Conservation (phyloP, 179 eudicot genomes). For the Spergularia azorica region DNA sequence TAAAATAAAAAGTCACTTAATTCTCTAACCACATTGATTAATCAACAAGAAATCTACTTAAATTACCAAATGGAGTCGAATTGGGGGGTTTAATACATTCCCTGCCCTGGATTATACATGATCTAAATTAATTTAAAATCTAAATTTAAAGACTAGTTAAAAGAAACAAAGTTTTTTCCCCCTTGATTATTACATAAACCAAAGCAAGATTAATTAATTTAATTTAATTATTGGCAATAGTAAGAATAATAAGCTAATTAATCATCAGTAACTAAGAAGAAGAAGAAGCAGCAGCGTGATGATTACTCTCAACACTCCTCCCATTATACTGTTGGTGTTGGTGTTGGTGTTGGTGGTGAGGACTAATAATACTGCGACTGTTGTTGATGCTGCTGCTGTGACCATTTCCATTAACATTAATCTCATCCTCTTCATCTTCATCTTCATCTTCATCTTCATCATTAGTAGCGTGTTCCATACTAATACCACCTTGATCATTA, state of each 20-base stretch:
- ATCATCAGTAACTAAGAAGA: background rate
- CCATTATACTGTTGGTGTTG: conserved; percentile 9
- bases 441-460: background rate
- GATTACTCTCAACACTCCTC: conserved; percentile 22
- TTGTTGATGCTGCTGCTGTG: conserved; percentile 23
- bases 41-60: conserved; percentile 10
- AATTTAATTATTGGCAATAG: too few species aligned
- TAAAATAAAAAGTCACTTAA: conserved; percentile 2
- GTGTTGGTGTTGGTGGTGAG: conserved; percentile 13
- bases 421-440: conserved; percentile 8
- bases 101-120: too few species aligned
- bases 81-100: background rate
- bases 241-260: too few species aligned
- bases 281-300: conserved; percentile 31
- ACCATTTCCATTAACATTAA: conserved; percentile 16
- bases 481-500: background rate
- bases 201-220: too few species aligned
- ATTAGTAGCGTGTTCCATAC: background rate
- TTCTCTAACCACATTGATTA: conserved; percentile 7
- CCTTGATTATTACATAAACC: too few species aligned
- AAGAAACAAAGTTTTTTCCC: too few species aligned
- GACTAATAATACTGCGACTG: conserved; percentile 1
- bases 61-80: conserved; percentile 2
- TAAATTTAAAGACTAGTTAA: too few species aligned
- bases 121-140: background rate